Percentiles rank a stretch among this genome's conserved stretches.
Conservation (phyloP, 148 eudicot genomes). For the Euryodendron excelsum region DNA sequence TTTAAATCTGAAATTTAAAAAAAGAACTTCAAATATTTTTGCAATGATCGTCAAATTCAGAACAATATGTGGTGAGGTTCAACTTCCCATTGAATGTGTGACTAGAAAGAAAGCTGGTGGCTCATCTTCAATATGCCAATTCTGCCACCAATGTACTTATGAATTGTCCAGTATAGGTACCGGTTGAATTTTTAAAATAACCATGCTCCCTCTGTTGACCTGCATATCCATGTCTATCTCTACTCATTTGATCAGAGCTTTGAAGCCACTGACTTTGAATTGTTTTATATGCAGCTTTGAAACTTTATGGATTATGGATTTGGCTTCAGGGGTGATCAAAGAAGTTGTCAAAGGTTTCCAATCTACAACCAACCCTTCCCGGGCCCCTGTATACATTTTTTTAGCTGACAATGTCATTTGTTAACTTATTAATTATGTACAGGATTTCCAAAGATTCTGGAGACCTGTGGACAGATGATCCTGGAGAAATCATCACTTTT, state of each 20-base stretch:
- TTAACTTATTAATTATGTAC: slow-evolving; percentile 17
- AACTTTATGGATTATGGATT: slow-evolving; percentile 77
- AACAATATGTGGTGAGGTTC: too few relatives aligned
- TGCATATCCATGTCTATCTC: neutral
- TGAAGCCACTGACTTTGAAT: neutral
- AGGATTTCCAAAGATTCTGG: slow-evolving; percentile 65
- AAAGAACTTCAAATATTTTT: too few relatives aligned
- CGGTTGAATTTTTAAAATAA: neutral
- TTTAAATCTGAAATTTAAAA: too few relatives aligned
- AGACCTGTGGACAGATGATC: slow-evolving; percentile 57
- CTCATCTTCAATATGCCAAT: neutral
- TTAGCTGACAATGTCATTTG: slow-evolving; percentile 5
- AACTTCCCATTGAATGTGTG: neutral
- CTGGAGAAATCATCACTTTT: slow-evolving; percentile 49
- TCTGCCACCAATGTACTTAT: neutral
- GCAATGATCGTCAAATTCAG: too few relatives aligned
- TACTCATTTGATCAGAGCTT: neutral
- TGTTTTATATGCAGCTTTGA: slow-evolving; percentile 51
- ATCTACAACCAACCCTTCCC: neutral
- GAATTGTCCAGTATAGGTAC: neutral
- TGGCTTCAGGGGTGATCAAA: slow-evolving; percentile 51
- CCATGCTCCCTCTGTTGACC: neutral
- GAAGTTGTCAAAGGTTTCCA: slow-evolving; percentile 60
- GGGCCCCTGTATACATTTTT: neutral
- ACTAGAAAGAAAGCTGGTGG: neutral